Base-by-base conservation (phyloP, 108 stramenopile species). In the Cyclostephanos tholiformis region DNA sequence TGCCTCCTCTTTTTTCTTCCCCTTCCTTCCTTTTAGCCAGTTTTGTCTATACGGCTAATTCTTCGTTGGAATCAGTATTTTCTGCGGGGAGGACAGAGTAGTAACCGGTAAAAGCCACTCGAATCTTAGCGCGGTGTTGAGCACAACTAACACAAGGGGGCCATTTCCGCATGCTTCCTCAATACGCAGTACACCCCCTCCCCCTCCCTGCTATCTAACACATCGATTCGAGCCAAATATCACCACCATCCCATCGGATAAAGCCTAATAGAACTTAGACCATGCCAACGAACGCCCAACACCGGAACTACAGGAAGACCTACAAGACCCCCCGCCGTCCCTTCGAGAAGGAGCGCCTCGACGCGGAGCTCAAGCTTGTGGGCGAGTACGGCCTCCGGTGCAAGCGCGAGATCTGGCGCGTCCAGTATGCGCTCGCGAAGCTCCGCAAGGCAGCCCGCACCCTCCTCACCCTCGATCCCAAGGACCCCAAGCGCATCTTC, bases 381-480 rank as follows among this genome's bases (percentile, higher is more conserved):
- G 99, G 99, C 83, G 98, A 99, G 88, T 99, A 99, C 87, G 99
- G 99, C 50, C 96, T 99, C 57, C 91, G 99, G 68, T 99, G 98
- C 96, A 99, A 99, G 97, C 95, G 98, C 77, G 99, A 99, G 83
- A 98, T 99, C 89, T 99, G 99, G 99, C 97, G 99, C 64, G 95
- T 96, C 51, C 99, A 99, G 87, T 97, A 94, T 63, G 97, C 97
- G 46, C 86, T 99, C 65, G 98, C 99, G 82, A 99, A 99, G 91
- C 93, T 99, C 78, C 97, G 99, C 72, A 98, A 98, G 94, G 96
- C 97, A 46, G 99, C 99, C 52, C 97, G 99, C 79, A 90, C 92
- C 53, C 79, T 99, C 61, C 74, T 99, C 32, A 99, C 99, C 39
- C 91, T 99, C 26, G 97, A 98, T 63, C 84, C 88, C 51, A 95